phyloP scores from a whole-genome alignment of 1,284 basidiomycete genomes.

The Sporisorium graminicola region DNA sequence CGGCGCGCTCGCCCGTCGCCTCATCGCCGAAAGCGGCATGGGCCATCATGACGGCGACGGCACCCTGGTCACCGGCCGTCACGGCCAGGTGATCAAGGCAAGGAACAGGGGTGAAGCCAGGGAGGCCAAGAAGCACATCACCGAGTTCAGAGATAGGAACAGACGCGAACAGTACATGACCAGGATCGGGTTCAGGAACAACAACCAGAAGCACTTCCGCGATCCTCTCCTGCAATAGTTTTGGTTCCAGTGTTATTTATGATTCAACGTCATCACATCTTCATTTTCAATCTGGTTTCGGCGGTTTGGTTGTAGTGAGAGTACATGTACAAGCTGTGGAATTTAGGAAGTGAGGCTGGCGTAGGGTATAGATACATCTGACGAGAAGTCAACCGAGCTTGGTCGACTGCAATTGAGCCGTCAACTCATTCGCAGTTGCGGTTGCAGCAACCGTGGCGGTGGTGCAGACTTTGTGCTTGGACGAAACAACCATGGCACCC shows the following conservation, averaged over 20 bases:
- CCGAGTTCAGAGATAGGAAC: conserved; percentile 85
- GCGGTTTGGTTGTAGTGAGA: background rate
- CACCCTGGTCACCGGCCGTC: conserved; percentile 51
- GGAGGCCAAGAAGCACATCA: conserved; percentile 88
- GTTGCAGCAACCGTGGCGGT: conserved; percentile 2
- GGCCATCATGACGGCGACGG: conserved; percentile 42
- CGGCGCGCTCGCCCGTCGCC: conserved; percentile 54
- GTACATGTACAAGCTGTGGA: background rate
- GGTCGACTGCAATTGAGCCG: conserved; percentile 21
- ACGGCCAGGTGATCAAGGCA: conserved; percentile 60
- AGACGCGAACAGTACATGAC: conserved; percentile 87
- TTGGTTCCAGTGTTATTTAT: background rate
- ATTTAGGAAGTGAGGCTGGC: background rate
- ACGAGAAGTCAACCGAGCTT: conserved; percentile 14
- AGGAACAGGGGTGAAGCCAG: conserved; percentile 92
- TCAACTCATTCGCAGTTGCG: conserved; percentile 19
- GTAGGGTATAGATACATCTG: conserved; percentile 8
- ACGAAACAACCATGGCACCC: conserved; percentile 27
- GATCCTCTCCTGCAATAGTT: conserved; percentile 66
- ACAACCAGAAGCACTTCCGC: conserved; percentile 69
- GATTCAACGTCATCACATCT: too few relatives aligned
- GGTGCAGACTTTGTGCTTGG: conserved; percentile 15
- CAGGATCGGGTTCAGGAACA: conserved; percentile 71
- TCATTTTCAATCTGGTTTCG: too few relatives aligned
- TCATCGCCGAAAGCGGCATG: conserved; percentile 54